Base-by-base conservation (phyloP, 2,329 filamentous ascomycete species). In the Colletotrichum gloeosporioides region DNA sequence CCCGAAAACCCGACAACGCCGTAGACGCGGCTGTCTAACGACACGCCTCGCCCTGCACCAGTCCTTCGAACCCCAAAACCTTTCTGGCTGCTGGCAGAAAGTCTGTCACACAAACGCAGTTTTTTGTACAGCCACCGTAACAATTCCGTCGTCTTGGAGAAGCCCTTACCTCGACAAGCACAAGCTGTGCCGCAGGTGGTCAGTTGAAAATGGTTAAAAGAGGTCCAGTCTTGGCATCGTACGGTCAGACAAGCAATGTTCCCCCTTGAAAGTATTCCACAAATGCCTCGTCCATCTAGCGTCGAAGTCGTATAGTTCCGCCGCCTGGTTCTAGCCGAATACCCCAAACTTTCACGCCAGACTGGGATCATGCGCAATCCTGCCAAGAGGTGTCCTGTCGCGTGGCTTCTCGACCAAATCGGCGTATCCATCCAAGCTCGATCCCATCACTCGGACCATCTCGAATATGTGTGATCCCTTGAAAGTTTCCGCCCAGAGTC, bases 381-480 rank as follows among this genome's bases (percentile, higher is more conserved):
- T 81, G 9, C 84, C 84, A 18, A 89, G 78, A 1, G 87, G 86
- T 55, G 87, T 88, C 76, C 88, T 85, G 65, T 90, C 89, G 36
- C 87, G 84, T 7, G 88, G 87, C 82, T 91, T 92, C 80, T 91
- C 90, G 39, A 92, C 82, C 75, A 91, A 80, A 71, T 91, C 89
- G 3, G 90, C 90, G 78, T 92, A 92, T 6, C 87, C 87, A 72
- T 92, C 90, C 66, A 93, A 80, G 18, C 89, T 90, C 18, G 86
- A 85, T 0, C 90, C 90, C 86, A 93, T 91, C 4, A 90, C 88
- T 79, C 89, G 89, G 57, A 92, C 88, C 75, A 92, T 87, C 73
- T 92, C 90, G 78, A 92, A 92, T 8, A 92, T 89, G 78, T 92
- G 90, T 13, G 88, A 88, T 13, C 90, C 91, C 77, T 91, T 91